Evolutionary conservation across 1,284 basidiomycete species (phyloP), one percentile per base, ranked within the genome.

Genomic region (Ganoderma leucocontextum): DNA sequence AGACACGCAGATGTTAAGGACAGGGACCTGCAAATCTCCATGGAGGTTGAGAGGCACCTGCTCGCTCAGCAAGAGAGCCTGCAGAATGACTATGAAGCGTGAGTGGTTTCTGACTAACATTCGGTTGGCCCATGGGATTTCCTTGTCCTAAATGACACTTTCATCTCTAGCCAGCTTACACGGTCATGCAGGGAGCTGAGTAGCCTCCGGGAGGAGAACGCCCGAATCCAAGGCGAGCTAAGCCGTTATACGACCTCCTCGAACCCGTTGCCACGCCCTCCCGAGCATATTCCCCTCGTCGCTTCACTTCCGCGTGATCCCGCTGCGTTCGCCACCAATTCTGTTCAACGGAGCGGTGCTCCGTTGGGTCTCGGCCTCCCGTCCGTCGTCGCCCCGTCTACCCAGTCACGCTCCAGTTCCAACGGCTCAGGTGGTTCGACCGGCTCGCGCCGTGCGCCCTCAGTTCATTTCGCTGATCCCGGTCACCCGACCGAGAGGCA

Each of bases 11-110:
- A 77, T 25, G 75, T 74, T 17, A 79, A 78, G 44, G 75, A 83
- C 22, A 76, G 80, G 59, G 81, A 82, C 35, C 69, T 75, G 39
- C 72, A 78, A 53, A 78, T 77, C 6, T 77, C 81, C 13, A 79
- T 76, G 15, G 72, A 76, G 8, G 77, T 83, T 25, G 82, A 83
- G 67, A 74, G 77, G 41, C 79, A 78, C 35, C 36, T 72, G 41
- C 22, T 72, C n/a, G 35, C 60, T 44, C 44, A 64, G 42, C 41
- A 61, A 38, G 70, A 75, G 8, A 75, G 75, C 60, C 75, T 81
- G 6, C 75, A 78, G 66, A 71, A 67, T 8, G 66, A 75, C 58
- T 76, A 77, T 69, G 74, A 73, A 62, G 36, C 65, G 80, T 82
- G 65, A 74, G 75, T 52, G 19, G 22, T 25, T 13, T 42, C 15